Conservation (phyloP, 23 red algal genomes). For the Gracilaria domingensis region DNA sequence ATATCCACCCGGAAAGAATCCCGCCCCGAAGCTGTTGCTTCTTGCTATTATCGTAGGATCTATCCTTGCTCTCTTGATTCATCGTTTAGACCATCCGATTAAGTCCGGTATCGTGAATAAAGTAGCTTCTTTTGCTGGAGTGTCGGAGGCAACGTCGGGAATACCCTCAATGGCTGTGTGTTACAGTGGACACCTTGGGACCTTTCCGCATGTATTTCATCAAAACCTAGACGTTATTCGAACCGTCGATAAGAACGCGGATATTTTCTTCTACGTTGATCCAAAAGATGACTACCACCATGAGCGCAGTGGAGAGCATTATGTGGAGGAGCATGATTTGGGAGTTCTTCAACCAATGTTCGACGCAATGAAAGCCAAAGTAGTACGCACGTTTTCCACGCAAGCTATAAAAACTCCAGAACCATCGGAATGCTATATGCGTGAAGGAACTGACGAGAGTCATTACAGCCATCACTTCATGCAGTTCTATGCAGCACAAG, state of each 20-base stretch:
- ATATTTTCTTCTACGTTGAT: conserved; percentile 59
- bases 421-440: conserved; percentile 11
- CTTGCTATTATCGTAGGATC: conserved; percentile 2
- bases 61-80: conserved; percentile 8
- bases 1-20: conserved; percentile 5
- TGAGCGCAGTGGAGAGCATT: conserved; percentile 38
- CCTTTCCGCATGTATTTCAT: conserved; percentile 35
- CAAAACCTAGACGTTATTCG: conserved; percentile 51
- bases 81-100: conserved; percentile 9
- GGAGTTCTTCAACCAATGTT: conserved; percentile 55
- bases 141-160: not conserved
- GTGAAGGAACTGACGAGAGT: not conserved
- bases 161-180: conserved; percentile 41
- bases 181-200: conserved; percentile 57
- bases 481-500: conserved; percentile 44
- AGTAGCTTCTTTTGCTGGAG: not conserved
- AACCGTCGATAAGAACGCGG: conserved; percentile 15
- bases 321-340: conserved; percentile 42
- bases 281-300: conserved; percentile 59
- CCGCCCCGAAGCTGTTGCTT: not conserved
- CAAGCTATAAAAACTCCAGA: not conserved
- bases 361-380: conserved; percentile 22
- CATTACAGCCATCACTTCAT: conserved; percentile 60
- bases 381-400: conserved; percentile 29
- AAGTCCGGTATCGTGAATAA: conserved; percentile 9